Conservation (phyloP, 2,329 filamentous ascomycete species). For the Neophaeococcomyces mojaviensis region DNA sequence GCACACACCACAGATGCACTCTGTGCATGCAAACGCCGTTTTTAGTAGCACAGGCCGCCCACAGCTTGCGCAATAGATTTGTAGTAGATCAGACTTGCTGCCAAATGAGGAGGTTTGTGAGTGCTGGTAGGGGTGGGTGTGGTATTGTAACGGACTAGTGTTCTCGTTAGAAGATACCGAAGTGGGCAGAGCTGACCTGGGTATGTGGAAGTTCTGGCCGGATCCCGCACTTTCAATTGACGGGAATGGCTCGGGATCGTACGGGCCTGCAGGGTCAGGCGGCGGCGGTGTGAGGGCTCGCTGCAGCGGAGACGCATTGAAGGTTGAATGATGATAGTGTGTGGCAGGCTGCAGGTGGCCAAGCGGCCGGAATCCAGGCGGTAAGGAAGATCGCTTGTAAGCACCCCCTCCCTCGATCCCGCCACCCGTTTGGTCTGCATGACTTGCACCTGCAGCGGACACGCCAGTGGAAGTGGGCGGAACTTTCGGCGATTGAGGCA, state of each 20-base stretch:
- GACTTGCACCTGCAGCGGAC: constrained; percentile 5
- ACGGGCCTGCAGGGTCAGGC: constrained; percentile 50
- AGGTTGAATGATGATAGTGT: constrained; percentile 36
- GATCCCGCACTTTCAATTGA: constrained; percentile 52
- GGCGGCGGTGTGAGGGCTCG: constrained; percentile 80
- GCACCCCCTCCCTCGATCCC: constrained; percentile 22
- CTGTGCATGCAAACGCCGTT: constrained; percentile 87
- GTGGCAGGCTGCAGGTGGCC: constrained; percentile 33
- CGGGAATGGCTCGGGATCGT: constrained; percentile 70
- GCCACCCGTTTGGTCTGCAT: constrained; percentile 9
- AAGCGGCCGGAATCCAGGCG: constrained; percentile 47
- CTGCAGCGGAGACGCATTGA: constrained; percentile 84
- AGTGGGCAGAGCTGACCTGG: constrained; percentile 54
- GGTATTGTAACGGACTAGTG: constrained; percentile 45
- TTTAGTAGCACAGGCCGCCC: constrained; percentile 67
- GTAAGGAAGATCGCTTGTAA: constrained; percentile 53
- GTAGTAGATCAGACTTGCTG: constrained; percentile 49
- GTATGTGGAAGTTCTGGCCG: constrained; percentile 65
- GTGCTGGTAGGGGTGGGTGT: constrained; percentile 26
- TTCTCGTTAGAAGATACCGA: constrained; percentile 55
- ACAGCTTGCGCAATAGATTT: constrained; percentile 90
- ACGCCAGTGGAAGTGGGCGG: constrained; percentile 16
- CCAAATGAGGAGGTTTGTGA: constrained; percentile 52
- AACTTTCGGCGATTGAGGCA: constrained; percentile 25
- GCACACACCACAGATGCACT: constrained; percentile 92